Conservation (phyloP, 345 rosid genomes). For the Citrus cavaleriei region DNA sequence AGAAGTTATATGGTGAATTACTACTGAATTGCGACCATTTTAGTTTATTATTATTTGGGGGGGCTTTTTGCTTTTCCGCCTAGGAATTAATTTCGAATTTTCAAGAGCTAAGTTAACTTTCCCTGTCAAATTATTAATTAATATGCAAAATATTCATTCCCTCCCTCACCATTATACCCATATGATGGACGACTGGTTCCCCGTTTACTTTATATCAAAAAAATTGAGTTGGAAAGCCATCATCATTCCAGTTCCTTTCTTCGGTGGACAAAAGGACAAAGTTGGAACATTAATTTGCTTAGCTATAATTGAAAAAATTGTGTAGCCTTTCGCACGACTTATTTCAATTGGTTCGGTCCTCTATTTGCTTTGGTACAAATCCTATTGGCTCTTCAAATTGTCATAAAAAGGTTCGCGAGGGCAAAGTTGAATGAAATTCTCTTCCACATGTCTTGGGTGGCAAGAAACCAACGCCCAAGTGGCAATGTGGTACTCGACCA, state of each 20-base stretch:
- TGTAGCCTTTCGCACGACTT: neutral
- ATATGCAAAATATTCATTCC: no score
- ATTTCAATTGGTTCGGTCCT: neutral
- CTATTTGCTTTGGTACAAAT: neutral
- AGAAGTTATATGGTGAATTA: neutral
- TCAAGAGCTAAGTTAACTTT: no score
- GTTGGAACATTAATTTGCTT: neutral
- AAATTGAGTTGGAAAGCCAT: neutral
- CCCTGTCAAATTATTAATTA: no score
- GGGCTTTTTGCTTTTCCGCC: neutral
- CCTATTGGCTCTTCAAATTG: neutral
- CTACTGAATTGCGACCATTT: no score
- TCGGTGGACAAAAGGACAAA: neutral
- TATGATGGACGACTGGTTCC: neutral
- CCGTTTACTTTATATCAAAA: neutral
- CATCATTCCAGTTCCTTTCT: neutral
- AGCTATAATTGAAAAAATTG: neutral
- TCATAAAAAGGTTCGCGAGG: no score
- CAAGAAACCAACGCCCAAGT: neutral
- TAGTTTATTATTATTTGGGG: no score
- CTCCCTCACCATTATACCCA: no score
- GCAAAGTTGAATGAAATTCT: neutral
- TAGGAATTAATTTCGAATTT: neutral
- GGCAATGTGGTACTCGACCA: neutral
- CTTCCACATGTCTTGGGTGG: neutral